Evolutionary conservation across 2,329 filamentous ascomycete genomes (phyloP), one percentile per base, ranked within the genome.

Genomic region (Beauveria sp.): DNA sequence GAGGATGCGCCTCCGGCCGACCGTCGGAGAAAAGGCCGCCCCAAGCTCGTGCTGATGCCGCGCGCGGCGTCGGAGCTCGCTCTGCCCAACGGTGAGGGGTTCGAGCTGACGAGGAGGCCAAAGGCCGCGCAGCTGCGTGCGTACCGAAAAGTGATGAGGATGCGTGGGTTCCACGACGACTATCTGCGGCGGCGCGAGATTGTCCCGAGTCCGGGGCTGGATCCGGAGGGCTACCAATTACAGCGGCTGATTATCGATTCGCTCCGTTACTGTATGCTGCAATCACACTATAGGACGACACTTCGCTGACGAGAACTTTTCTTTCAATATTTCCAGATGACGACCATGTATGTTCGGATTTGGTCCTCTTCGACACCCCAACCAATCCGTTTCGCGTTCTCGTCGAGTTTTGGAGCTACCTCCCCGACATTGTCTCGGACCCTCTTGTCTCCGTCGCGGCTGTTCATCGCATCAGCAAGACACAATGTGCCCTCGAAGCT

Each of bases 1-100:
- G 31, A 10, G 9, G 24, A 8, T 8, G 9, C 43, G 43, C 43
- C 20, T 18, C n/a, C 43, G 26, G 16, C 8, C 16, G 16, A 8
- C 26, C n/a, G 24, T 7, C 64, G 46, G 54, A 64, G 55, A 34
- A 63, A 28, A 14, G 64, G 64, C 28, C 53, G 61, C 9, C 64
- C 64, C 10, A 63, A 63, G 61, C 58, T 65, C 50, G 64, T 65
- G 22, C 28, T 65, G 10, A 65, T 65, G 64, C 20, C 28, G 22
- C 57, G 53, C 28, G 18, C 61, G 10, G 40, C 22, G n/a, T 48
- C 40, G 31, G 61, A 52, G 53, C 46, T 60, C 18, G 38, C 57
- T 26, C 12, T 52, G 40, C 57, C 48, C 24, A 34, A 46, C 40
- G 57, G 48, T 7, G 24, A 52, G 5, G 57, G 26, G n/a, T n/a